Base-by-base conservation (phyloP, 306 rosid genomes). In the Carpinus fangiana region DNA sequence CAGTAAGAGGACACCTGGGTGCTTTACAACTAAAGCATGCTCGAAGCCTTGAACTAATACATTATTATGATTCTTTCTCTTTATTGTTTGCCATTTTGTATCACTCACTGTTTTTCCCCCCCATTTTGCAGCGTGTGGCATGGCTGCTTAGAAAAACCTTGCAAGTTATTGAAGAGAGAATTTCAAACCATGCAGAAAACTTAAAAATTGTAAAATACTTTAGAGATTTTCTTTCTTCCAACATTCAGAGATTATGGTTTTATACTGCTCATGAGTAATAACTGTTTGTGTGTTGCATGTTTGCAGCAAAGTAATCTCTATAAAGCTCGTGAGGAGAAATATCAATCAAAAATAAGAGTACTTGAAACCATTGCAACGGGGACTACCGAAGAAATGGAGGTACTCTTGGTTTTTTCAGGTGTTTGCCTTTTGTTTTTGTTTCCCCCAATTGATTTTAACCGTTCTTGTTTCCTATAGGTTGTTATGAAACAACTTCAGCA, bases 281-380 rank as follows among this genome's bases (percentile, higher is more conserved):
- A 79, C 73, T 28, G 52, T 51, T 84, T 75, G 55, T 61, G 64
- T 54, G 61, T 86, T 86, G 78, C 61, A 55, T 83, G 65, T 70
- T 59, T 87, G 84, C 86, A 94, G 97, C 97, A 90, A 83, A 89
- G 83, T 87, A 88, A 83, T 82, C 82, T 86, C 74, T 87, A 86
- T 82, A 89, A 88, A 87, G 80, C 88, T 79, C 96, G 97, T 14
- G 99, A 96, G 85, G 96, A 87, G 82, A 96, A 90, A 87, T 90
- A 88, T 74, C 93, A 85, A 76, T 80, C 86, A 65, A 91, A 77
- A 92, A 80, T 96, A 23, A 87, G 81, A 85, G 96, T 84, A 9
- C 97, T 96, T 72, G 98, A 96, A 85, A 83, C 94, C 55, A 89
- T 96, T 80, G 90, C 96, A 45, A 76, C 84, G 7, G 98, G 98